Evolutionary conservation across 228 moss, liverwort and hornwort genomes (phyloP), one percentile per base, ranked within the genome.

Genomic region (Sphagnum fallax): DNA sequence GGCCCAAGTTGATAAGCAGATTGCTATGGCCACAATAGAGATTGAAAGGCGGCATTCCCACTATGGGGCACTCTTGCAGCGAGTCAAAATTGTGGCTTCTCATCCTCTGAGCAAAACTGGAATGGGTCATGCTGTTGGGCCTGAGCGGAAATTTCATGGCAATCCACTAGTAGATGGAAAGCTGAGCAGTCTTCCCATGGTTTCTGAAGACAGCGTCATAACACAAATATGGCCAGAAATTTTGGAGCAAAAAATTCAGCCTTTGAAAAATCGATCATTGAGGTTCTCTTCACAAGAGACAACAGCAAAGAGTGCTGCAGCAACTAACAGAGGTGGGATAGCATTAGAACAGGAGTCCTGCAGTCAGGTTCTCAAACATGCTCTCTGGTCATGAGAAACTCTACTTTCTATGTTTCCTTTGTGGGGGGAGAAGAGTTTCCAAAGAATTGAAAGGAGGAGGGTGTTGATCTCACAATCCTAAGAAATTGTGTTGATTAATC

Each of bases 31-130:
- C 50, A 74, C 79, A 5, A 69, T 64, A 70, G 84, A 87, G 67
- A 52, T 87, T 62, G 97, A 87, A 65, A 90, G 93, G 48, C 84
- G 82, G 73, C 93, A 97, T 65, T 79, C 80, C 48, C 62, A 75
- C 10, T 97, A 81, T 72, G 90, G 91, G 15, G 65, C 62, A 13
- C 82, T 91, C 61, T 67, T 93, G 70, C 77, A 82, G 58, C 88
- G 47, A 76, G 91, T 69, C 5, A 51, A 67, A 71, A 65, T 66
- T 72, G 77, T 76, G 67, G 86, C 71, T 15, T 62, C 76, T 48
- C 78, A 78, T 74, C 71, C 80, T 8, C 50, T 77, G 61, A 65
- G 75, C 16, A 85, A 82, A 70, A 81, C 10, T 58, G 52, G 80
- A 8, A 83, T 72, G 14, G 76, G 71, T 52, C 69, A 76, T 71